Evolutionary conservation across 306 rosid species (phyloP).

Genomic region (Prunus kanzakura): DNA sequence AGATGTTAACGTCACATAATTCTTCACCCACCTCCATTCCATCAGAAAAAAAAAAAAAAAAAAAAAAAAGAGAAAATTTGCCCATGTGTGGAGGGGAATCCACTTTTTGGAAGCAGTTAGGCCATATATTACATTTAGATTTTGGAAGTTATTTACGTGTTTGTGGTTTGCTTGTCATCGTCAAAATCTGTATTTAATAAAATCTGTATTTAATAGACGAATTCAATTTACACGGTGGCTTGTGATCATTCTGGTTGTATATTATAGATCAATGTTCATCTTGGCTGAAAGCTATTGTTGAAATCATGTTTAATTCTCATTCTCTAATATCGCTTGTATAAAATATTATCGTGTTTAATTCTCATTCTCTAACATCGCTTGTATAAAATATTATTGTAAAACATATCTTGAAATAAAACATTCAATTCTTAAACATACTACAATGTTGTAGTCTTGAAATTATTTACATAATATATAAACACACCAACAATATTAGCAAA

Average conservation of each 20-base stretch:
- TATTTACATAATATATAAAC: not conserved
- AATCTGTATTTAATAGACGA: not conserved
- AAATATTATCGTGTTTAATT: no score
- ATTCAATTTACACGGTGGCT: not conserved
- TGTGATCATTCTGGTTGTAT: not conserved
- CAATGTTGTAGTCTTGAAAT: no score
- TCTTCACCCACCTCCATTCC: not conserved
- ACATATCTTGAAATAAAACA: no score
- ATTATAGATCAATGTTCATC: not conserved
- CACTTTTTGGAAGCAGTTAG: not conserved
- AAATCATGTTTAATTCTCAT: no score
- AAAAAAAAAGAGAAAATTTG: not conserved
- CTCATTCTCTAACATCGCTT: no score
- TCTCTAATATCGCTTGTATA: no score
- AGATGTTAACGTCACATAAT: constrained; percentile 16
- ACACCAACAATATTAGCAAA: not conserved
- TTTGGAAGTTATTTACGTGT: not conserved
- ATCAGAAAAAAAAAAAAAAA: not conserved
- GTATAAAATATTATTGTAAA: no score
- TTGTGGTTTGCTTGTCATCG: not conserved
- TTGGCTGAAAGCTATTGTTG: not conserved
- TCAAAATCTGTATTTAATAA: not conserved
- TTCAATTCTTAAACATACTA: no score
- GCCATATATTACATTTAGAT: not conserved
- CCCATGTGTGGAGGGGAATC: not conserved